A percentile compares a stretch with the other conserved stretches of the same genome.
These are phyloP conservation scores for Claviceps arundinis DNA, from an alignment of 2,329 filamentous ascomycete species.

Conservation along the genomic window DNA sequence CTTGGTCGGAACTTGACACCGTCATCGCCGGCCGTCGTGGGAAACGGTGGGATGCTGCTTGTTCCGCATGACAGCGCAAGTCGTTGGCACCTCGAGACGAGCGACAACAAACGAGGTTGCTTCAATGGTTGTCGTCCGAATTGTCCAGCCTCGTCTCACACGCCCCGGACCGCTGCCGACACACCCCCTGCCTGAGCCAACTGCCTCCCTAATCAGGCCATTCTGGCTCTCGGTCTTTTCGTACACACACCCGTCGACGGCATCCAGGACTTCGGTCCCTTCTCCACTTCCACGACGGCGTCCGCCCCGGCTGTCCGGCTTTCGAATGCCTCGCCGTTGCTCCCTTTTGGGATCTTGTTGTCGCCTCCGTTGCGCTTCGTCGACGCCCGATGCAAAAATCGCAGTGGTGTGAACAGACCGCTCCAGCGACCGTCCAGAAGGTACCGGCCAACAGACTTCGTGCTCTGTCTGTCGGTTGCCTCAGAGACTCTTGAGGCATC, in stretches of 20 bases:
- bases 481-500: conserved; percentile 1
- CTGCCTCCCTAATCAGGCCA: conserved; percentile 13
- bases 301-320: conserved; percentile 10
- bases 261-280: conserved; percentile 5
- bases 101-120: too few relatives aligned
- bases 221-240: conserved; percentile 6
- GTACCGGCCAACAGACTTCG: conserved; percentile 2
- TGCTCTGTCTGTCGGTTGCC: background rate
- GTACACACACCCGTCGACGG: background rate
- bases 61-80: background rate
- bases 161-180: background rate
- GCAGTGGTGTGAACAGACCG: conserved; percentile 6
- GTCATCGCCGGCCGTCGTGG: background rate
- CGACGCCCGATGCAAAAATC: conserved; percentile 7
- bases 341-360: conserved; percentile 6
- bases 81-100: background rate
- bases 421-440: conserved; percentile 8
- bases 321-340: background rate
- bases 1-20: background rate
- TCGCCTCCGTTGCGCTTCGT: conserved; percentile 3
- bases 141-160: background rate
- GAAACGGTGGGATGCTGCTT: background rate
- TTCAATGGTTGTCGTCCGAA: background rate
- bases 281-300: conserved; percentile 9
- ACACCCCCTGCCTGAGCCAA: conserved; percentile 6